Evolutionary conservation across 371 early-diverging fungal species (phyloP), one percentile per base, ranked within the genome.

Genomic region (Modicella reniformis): DNA sequence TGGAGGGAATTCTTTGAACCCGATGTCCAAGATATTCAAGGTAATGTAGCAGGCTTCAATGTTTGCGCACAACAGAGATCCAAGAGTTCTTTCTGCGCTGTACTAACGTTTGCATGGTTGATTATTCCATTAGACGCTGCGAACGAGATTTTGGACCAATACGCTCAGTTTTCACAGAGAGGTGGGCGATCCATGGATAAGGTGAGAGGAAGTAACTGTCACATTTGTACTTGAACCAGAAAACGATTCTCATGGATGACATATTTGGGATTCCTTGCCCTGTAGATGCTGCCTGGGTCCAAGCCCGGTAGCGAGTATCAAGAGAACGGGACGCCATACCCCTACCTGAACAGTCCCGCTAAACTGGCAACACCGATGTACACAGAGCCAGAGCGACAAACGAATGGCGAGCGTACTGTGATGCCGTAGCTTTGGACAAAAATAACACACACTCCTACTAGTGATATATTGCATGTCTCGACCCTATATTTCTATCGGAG

Each of bases 111-210:
- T 37, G 5, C 37, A 37, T 17, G 44, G 17, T 44, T 44, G 44
- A 44, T 44, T 44, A 19, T 19, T 44, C 19, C 44, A 3, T 44
- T 44, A 80, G 82, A 80, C 40, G 76, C 70, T 9, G 80, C 80
- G 5, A 72, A 72, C 52, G 82, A 82, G 33, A 79, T 82, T 9
- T 48, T 82, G 62, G 82, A 82, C 26, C 73, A 72, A 21, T 82
- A 81, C 51, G 48, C 70, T 32, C 64, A 72, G 55, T 53, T 44
- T 33, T 60, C 65, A 33, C 57, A 55, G 37, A 62, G 60, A 34
- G 58, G 62, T 19, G 67, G 76, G 17, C 71, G 76, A 47, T 71
- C 76, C 1, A 23, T 67, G 40, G 76, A 76, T 23, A 76, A 76
- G 65, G 76, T 65, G 62, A 44, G 26, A 21, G 13, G 8, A 32